Evolutionary conservation across 1,284 basidiomycete genomes (phyloP).

Genomic region (Leccinum griseonigrum): DNA sequence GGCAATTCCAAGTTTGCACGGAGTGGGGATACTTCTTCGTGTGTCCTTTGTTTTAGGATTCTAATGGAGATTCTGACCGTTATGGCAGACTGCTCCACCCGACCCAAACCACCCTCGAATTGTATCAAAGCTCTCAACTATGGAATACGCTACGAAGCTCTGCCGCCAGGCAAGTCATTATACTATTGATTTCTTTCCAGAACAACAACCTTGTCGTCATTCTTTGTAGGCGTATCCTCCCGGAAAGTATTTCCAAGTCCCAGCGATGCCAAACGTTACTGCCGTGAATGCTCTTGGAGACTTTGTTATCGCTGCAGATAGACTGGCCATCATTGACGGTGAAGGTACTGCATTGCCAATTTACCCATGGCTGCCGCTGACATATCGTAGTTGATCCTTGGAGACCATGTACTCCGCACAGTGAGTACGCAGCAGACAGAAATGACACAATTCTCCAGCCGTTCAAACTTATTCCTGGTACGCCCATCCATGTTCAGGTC

Average conservation of each 20-base stretch:
- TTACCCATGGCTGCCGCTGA: not conserved
- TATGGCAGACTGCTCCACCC: slow-evolving; percentile 63
- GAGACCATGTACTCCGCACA: slow-evolving; percentile 86
- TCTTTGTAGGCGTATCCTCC: slow-evolving; percentile 68
- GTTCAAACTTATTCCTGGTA: slow-evolving; percentile 87
- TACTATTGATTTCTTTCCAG: not conserved
- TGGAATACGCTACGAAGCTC: slow-evolving; percentile 78
- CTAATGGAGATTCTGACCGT: not conserved
- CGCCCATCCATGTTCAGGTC: slow-evolving; percentile 22
- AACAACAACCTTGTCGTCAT: not conserved
- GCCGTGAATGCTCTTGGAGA: slow-evolving; percentile 79
- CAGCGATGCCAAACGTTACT: slow-evolving; percentile 72
- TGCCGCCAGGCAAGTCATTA: slow-evolving; percentile 60
- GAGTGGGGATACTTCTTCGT: slow-evolving; percentile 93
- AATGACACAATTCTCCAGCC: slow-evolving; percentile 73
- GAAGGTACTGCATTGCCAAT: slow-evolving; percentile 48
- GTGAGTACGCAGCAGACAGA: slow-evolving; percentile 68
- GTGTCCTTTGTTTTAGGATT: slow-evolving; percentile 20
- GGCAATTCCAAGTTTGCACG: slow-evolving; percentile 91
- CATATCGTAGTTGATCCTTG: slow-evolving; percentile 75
- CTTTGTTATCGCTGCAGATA: slow-evolving; percentile 71
- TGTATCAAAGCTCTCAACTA: slow-evolving; percentile 70
- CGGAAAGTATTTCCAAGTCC: slow-evolving; percentile 74
- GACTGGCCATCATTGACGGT: slow-evolving; percentile 85
- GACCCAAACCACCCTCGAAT: slow-evolving; percentile 62